Conservation (phyloP, 306 rosid species). For the Mimosa bimucronata region DNA sequence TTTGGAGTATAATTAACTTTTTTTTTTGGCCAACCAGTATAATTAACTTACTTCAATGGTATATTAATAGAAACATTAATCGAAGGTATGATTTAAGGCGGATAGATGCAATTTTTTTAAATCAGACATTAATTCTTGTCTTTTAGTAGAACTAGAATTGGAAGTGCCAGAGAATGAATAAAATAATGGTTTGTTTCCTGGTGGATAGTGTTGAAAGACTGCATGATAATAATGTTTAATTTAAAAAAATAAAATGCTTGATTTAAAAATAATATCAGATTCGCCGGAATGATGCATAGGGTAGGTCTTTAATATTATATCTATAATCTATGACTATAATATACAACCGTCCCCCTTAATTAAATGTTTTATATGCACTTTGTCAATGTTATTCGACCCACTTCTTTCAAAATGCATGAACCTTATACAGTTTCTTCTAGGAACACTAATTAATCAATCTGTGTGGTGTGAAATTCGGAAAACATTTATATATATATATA, state of each 20-base stretch:
- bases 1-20: no score
- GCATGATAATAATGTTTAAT: not conserved
- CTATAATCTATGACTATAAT: not conserved
- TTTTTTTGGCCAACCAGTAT: no score
- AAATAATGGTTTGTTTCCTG: not conserved
- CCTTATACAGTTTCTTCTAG: not conserved
- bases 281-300: not conserved
- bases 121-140: not conserved
- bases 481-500: not conserved
- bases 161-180: not conserved
- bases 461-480: not conserved
- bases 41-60: not conserved
- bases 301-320: not conserved
- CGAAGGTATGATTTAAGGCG: not conserved
- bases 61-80: not conserved
- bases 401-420: not conserved
- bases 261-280: slow-evolving; percentile 20
- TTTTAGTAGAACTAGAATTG: not conserved
- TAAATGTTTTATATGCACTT: not conserved
- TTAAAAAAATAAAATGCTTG: not conserved
- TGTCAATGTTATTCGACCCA: not conserved
- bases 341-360: not conserved
- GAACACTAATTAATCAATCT: not conserved
- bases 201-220: slow-evolving; percentile 1
- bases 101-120: not conserved